Conservation (phyloP, 2,329 filamentous ascomycete species). For the Graphilbum ipis-grandicollis region DNA sequence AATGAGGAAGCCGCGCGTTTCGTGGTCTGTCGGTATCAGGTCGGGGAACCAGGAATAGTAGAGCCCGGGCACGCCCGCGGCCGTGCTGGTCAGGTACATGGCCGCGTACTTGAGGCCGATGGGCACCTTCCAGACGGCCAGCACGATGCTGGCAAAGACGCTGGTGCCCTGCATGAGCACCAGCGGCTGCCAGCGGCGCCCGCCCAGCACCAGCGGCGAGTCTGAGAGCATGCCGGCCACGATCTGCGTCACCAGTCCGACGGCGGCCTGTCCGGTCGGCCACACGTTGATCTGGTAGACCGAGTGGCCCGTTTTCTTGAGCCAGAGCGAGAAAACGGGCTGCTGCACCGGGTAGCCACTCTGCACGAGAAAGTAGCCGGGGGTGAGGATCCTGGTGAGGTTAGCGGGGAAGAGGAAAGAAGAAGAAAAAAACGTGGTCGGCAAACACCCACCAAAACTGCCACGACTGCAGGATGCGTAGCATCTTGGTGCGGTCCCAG, state of each 20-base stretch:
- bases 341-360: slow-evolving; percentile 14
- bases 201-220: slow-evolving; percentile 1
- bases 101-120: slow-evolving; percentile 36
- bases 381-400: slow-evolving; percentile 1
- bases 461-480: slow-evolving; percentile 24
- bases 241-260: slow-evolving; percentile 3
- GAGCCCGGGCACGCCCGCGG: slow-evolving; percentile 27
- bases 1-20: slow-evolving; percentile 5
- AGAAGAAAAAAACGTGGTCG: slow-evolving; percentile 1
- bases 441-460: slow-evolving; percentile 11
- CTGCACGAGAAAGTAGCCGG: slow-evolving; percentile 5
- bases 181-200: slow-evolving; percentile 3
- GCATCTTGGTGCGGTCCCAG: slow-evolving; percentile 23
- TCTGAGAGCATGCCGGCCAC: slow-evolving; percentile 4
- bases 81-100: slow-evolving; percentile 45
- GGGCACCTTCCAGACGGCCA: slow-evolving; percentile 4
- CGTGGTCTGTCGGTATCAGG: slow-evolving; percentile 4
- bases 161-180: slow-evolving; percentile 2
- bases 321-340: slow-evolving; percentile 34
- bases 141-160: slow-evolving; percentile 3
- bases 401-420: no score
- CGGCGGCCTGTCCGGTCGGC: slow-evolving; percentile 24
- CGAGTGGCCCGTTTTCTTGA: slow-evolving; percentile 23
- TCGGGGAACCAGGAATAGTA: slow-evolving; percentile 5
- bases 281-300: slow-evolving; percentile 28